These are phyloP conservation scores for Scutellaria barbata DNA, from an alignment of 257 asterid genomes.

Conservation along the genomic window DNA sequence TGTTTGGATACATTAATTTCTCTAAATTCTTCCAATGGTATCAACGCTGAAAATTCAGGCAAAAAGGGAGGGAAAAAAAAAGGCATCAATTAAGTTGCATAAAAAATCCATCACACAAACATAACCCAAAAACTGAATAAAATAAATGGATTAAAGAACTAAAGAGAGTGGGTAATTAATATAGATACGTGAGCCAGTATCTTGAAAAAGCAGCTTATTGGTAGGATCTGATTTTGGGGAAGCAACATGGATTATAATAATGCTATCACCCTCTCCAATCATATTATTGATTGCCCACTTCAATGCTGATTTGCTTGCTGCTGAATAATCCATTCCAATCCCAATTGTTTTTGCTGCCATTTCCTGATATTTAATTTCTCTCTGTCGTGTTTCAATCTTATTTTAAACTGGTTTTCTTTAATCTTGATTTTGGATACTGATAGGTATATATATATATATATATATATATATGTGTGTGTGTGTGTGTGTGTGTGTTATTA, in stretches of 20 bases:
- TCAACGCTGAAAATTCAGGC: constrained; percentile 56
- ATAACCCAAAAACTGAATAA: too few species aligned
- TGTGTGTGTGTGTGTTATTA: too few species aligned
- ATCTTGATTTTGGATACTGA: background rate
- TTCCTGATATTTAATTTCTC: constrained; percentile 16
- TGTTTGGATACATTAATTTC: constrained; percentile 57
- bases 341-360: constrained; percentile 54
- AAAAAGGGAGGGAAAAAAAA: background rate
- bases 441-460: too few species aligned
- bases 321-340: constrained; percentile 75
- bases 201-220: constrained; percentile 68
- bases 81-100: background rate
- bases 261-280: constrained; percentile 61
- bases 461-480: too few species aligned
- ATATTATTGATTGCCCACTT: constrained; percentile 67
- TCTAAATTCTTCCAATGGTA: constrained; percentile 70
- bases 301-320: constrained; percentile 69
- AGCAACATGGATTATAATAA: constrained; percentile 67
- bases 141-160: background rate
- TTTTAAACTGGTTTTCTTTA: background rate
- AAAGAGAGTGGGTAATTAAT: background rate
- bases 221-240: constrained; percentile 73
- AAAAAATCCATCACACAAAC: too few species aligned
- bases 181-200: constrained; percentile 77
- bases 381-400: background rate